Percentiles rank a stretch among this genome's conserved stretches.
These are phyloP conservation scores for Pyricularia sp. DNA, from an alignment of 2,329 filamentous ascomycete species.

Conservation along the genomic window DNA sequence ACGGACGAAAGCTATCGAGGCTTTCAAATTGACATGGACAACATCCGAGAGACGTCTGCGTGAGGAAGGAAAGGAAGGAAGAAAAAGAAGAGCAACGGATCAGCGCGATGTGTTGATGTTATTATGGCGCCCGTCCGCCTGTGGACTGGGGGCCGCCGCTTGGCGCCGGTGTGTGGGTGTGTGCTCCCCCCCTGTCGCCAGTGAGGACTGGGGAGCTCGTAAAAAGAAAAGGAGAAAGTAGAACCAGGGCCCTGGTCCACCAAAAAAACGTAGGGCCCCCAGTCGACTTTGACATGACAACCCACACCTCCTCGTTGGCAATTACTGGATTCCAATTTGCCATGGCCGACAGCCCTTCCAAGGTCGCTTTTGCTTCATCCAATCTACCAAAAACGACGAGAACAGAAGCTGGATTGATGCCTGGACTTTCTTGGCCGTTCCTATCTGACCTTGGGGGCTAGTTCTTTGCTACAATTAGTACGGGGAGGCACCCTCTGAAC, in stretches of 20 bases:
- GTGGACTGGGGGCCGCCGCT: neutral
- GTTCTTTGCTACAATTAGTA: no score
- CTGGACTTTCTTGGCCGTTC: neutral
- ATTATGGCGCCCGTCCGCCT: slow-evolving; percentile 20
- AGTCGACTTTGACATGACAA: neutral
- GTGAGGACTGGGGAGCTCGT: neutral
- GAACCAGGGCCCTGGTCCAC: neutral
- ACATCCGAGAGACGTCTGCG: slow-evolving; percentile 32
- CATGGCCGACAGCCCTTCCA: neutral
- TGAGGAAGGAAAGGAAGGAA: slow-evolving; percentile 24
- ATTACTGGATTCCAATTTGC: neutral
- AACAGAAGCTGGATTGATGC: neutral
- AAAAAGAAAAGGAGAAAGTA: slow-evolving; percentile 2
- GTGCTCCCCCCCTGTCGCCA: neutral
- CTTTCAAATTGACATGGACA: slow-evolving; percentile 37
- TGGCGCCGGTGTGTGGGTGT: neutral
- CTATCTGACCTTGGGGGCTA: neutral
- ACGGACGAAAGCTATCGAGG: slow-evolving; percentile 35
- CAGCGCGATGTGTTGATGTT: slow-evolving; percentile 22
- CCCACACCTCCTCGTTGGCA: neutral
- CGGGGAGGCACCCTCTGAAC: neutral
- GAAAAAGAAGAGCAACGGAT: slow-evolving; percentile 21
- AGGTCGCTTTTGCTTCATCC: neutral
- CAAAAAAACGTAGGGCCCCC: neutral
- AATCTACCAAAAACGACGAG: neutral